These are phyloP conservation scores for Graphilbum ipis-grandicollis DNA, from an alignment of 2,329 filamentous ascomycete genomes.

Conservation along the genomic window DNA sequence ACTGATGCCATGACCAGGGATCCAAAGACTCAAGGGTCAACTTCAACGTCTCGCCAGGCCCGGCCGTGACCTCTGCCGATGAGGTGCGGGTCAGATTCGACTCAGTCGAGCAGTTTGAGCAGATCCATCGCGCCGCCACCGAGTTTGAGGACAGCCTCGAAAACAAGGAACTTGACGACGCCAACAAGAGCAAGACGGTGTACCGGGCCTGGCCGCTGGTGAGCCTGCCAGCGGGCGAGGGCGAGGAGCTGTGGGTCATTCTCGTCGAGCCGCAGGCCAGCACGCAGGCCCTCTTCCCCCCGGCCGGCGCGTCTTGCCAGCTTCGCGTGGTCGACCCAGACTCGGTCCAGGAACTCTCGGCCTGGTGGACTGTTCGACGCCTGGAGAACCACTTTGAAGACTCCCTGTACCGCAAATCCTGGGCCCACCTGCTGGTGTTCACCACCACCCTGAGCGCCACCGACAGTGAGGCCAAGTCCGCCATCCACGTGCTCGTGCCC, in stretches of 20 bases:
- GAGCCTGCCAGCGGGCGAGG: constrained; percentile 1
- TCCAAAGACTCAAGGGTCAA: neutral
- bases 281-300: constrained; percentile 4
- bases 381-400: constrained; percentile 6
- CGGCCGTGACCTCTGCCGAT: neutral
- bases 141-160: constrained; percentile 8
- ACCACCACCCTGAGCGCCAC: constrained; percentile 3
- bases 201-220: constrained; percentile 9
- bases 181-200: constrained; percentile 16
- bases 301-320: constrained; percentile 6
- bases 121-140: constrained; percentile 4
- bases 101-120: constrained; percentile 6
- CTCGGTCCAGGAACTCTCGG: neutral
- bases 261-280: constrained; percentile 3
- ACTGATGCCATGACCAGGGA: no score
- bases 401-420: constrained; percentile 1
- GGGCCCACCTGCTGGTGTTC: constrained; percentile 6
- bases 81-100: constrained; percentile 5
- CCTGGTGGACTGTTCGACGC: constrained; percentile 7
- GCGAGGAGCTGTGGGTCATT: constrained; percentile 7
- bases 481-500: constrained; percentile 5
- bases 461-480: neutral
- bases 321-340: constrained; percentile 3
- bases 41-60: neutral
- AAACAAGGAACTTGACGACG: constrained; percentile 13